A percentile compares a stretch with the other conserved stretches of the same genome.
Evolutionary conservation across 352 stramenopile genomes (phyloP).

Genomic region (Globisporangium apiculatum): DNA sequence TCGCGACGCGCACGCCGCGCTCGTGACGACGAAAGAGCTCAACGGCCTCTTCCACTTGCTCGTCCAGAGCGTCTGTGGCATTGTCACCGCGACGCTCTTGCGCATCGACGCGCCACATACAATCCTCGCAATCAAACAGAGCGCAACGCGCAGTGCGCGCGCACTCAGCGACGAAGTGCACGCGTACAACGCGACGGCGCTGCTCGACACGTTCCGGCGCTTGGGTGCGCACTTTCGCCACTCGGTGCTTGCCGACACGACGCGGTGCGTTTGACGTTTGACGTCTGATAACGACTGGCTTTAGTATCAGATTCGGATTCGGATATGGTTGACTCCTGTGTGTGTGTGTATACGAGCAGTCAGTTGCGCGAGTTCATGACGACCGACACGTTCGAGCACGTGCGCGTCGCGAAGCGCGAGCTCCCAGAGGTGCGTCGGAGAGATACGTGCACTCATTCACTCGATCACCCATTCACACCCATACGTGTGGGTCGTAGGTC

Average conservation of each 20-base stretch:
- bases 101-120: conserved; percentile 43
- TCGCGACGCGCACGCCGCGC: conserved; percentile 58
- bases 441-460: neutral
- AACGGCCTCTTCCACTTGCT: conserved; percentile 76
- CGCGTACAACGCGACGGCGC: conserved; percentile 55
- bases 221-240: conserved; percentile 57
- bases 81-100: conserved; percentile 54
- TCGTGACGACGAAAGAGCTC: conserved; percentile 76
- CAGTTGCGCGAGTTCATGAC: conserved; percentile 59
- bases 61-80: conserved; percentile 66
- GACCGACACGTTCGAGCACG: conserved; percentile 62
- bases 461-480: neutral
- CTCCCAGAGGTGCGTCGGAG: conserved; percentile 21
- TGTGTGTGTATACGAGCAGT: conserved; percentile 14
- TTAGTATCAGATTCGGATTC: too few species aligned
- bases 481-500: conserved; percentile 15
- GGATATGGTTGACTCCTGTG: too few species aligned
- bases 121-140: conserved; percentile 67
- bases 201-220: conserved; percentile 64
- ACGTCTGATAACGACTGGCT: neutral
- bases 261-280: conserved; percentile 29
- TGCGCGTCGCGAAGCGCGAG: conserved; percentile 37
- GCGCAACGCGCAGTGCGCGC: conserved; percentile 45
- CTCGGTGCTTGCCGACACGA: conserved; percentile 46
- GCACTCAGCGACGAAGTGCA: conserved; percentile 67